Evolutionary conservation across 2,329 filamentous ascomycete genomes (phyloP), one percentile per base, ranked within the genome.

Genomic region (Alternaria atra): DNA sequence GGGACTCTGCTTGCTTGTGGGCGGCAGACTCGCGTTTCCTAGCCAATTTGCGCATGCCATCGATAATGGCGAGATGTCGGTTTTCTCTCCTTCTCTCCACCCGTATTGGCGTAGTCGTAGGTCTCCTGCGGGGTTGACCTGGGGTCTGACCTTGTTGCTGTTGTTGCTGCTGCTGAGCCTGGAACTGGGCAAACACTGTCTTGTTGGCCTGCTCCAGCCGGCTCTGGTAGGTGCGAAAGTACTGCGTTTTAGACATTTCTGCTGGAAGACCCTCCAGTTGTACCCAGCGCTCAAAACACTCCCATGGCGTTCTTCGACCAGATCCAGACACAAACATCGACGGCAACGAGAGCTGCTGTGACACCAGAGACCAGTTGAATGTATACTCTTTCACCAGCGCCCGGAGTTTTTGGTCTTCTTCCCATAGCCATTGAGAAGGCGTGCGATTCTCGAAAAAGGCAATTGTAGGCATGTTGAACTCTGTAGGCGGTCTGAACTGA

Each of bases 281-380:
- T 55, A 97, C 91, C 94, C 94, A 99, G 43, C 95, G 88, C 79
- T 99, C 95, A 71, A 99, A 99, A 76, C 95, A 99, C 80, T 99
- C 95, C 95, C 95, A 99, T 0, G 94, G 93, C 3, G 94, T 98
- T 48, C 95, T 88, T 63, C 95, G 87, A 76, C 98, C 94, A 10
- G 93, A 89, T 2, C 92, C 93, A 20, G 94, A 94, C n/a, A 89
- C 86, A 73, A 93, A 96, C 13, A 89, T 77, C 0, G 93, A 96
- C 53, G 88, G 88, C 15, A 90, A 86, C 2, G 88, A 86, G 54
- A 98, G 82, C 61, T 94, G 90, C 69, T 88, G 91, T 1, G 94
- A 92, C 55, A 98, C 97, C 5, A 99, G 84, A 3, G 93, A 96
- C 95, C 95, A 99, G 72, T 99, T 99, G 82, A 97, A 98, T 0